phyloP scores from a whole-genome alignment of 345 rosid genomes.

The Populus nigra region DNA sequence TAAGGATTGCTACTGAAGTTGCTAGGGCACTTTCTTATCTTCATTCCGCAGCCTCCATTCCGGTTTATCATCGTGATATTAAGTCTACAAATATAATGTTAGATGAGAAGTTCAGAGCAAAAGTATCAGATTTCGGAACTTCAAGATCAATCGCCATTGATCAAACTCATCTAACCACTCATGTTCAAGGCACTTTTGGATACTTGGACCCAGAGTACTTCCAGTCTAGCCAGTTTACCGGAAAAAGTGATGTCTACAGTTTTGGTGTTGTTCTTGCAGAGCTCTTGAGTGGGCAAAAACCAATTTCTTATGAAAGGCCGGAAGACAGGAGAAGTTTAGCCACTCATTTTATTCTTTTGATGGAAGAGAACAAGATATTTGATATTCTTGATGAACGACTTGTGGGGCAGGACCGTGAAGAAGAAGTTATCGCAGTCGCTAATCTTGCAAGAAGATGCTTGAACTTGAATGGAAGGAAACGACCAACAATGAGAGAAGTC shows the following conservation, averaged over 20 bases:
- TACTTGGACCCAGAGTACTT: constrained; percentile 28
- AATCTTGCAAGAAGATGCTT: constrained; percentile 14
- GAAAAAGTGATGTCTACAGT: constrained; percentile 26
- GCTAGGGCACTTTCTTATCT: constrained; percentile 20
- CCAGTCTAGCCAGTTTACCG: constrained; percentile 12
- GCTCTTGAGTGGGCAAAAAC: constrained; percentile 18
- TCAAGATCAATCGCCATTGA: constrained; percentile 18
- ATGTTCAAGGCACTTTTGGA: constrained; percentile 30
- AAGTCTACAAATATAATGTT: constrained; percentile 25
- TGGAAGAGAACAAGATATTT: constrained; percentile 1
- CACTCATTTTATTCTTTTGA: constrained; percentile 2
- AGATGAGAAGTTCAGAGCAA: constrained; percentile 21
- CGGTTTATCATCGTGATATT: constrained; percentile 15
- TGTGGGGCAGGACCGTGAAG: not conserved
- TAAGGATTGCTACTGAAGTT: constrained; percentile 21
- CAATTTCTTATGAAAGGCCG: not conserved
- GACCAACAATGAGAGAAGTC: constrained; percentile 23
- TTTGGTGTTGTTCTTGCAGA: constrained; percentile 26
- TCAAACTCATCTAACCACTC: constrained; percentile 25
- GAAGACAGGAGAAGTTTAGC: constrained; percentile 17
- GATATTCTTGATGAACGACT: constrained; percentile 4
- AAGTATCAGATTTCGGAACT: constrained; percentile 26
- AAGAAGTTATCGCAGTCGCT: constrained; percentile 10
- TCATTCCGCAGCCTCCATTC: constrained; percentile 17
- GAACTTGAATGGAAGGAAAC: not conserved